Evolutionary conservation across 2,329 filamentous ascomycete species (phyloP), one percentile per base, ranked within the genome.

Genomic region (Fusarium mangiferae): DNA sequence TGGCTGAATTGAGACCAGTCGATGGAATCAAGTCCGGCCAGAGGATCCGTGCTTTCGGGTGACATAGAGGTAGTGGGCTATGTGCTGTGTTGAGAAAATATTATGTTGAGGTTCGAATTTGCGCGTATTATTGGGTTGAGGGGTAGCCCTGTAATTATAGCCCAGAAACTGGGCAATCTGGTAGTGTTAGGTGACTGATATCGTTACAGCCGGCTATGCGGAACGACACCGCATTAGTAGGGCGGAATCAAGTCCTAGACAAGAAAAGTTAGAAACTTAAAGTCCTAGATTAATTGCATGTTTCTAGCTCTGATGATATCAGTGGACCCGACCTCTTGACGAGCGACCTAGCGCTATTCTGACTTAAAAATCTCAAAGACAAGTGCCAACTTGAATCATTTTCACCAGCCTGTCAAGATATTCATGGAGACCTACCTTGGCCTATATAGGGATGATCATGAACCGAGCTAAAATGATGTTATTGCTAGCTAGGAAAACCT

Each of bases 41-140:
- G n/a, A 22, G 41, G 30, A 8, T 44, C 39, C 1, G 11, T 2
- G 0, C 12, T 9, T 13, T 36, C 5, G 9, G 4, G 2, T 3
- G 35, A 3, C 35, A 51, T 51, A 14, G n/a, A 14, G n/a, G 22
- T 2, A 9, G 22, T 24, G 0, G 11, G 0, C 6, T 15, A 4
- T 49, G 3, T 35, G 30, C 12, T 14, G 30, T 14, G 17, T 1
- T 4, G 6, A 35, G 22, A 7, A n/a, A 11, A 20, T 3, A 4
- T 14, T 51, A 8, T 3, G 30, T 3, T 22, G 28, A 20, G 11
- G 22, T 7, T 24, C 5, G 2, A 10, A 14, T n/a, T 33, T 9
- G 5, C 5, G 10, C 5, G 3, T 17, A 7, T 13, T 6, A 7
- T 12, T 28, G 6, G 22, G 13, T 22, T 26, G 3, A 26, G 13